Evolutionary conservation across 805 yeast genomes (phyloP).

Genomic region (Groenewaldozyma salmanticensis): DNA sequence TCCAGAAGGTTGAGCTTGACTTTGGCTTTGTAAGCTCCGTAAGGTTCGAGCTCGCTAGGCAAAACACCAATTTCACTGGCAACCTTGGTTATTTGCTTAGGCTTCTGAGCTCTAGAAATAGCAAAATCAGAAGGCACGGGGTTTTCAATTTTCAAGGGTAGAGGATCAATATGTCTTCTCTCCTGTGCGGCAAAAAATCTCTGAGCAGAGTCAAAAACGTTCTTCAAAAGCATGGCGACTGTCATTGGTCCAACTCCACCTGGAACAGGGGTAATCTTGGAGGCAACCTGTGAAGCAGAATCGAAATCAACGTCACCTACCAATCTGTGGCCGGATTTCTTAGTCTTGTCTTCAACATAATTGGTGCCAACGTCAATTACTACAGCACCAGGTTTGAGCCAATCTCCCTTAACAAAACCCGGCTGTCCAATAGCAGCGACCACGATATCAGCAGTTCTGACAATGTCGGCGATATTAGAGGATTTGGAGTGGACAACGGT

Average conservation of each 20-base stretch:
- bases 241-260: constrained; percentile 99
- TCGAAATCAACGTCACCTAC: constrained; percentile 94
- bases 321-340: constrained; percentile 68
- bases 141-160: constrained; percentile 40
- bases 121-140: constrained; percentile 92
- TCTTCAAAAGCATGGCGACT: constrained; percentile 86
- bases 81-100: constrained; percentile 66
- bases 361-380: constrained; percentile 95
- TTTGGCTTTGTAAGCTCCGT: constrained; percentile 86
- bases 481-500: constrained; percentile 78
- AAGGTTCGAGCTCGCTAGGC: constrained; percentile 72
- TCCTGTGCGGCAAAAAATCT: constrained; percentile 30
- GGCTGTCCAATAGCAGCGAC: constrained; percentile 90
- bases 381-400: constrained; percentile 77
- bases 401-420: constrained; percentile 72
- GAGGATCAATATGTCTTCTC: constrained; percentile 40
- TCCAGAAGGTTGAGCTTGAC: constrained; percentile 59
- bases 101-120: constrained; percentile 80
- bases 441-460: constrained; percentile 72
- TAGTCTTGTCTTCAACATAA: constrained; percentile 64
- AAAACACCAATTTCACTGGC: constrained; percentile 78
- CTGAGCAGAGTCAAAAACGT: constrained; percentile 73
- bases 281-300: constrained; percentile 51
- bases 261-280: constrained; percentile 88
- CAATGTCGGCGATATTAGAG: constrained; percentile 44